phyloP scores from a whole-genome alignment of 192 early-diverging fungal genomes.

The Dissophora globulifera region DNA sequence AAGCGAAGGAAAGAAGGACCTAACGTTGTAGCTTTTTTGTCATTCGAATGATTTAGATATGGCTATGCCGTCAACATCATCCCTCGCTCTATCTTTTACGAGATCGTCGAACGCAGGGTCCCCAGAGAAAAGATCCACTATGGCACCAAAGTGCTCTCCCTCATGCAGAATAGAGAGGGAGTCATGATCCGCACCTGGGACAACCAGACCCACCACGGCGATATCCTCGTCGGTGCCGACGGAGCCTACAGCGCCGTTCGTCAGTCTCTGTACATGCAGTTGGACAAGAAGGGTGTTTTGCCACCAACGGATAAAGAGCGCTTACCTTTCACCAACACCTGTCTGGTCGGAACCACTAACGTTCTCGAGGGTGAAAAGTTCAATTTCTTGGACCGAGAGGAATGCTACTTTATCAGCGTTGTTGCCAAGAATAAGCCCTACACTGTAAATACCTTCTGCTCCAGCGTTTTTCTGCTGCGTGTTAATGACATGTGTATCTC shows the following conservation, averaged over 20 bases:
- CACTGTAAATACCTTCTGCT: slow-evolving; percentile 11
- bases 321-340: slow-evolving; percentile 11
- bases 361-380: background rate
- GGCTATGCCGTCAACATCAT: no score
- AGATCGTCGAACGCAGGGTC: slow-evolving; percentile 4
- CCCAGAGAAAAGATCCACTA: slow-evolving; percentile 11
- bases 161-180: slow-evolving; percentile 7
- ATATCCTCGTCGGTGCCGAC: slow-evolving; percentile 34
- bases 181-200: slow-evolving; percentile 23
- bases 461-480: background rate
- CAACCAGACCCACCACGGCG: slow-evolving; percentile 13
- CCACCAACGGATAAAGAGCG: background rate
- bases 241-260: slow-evolving; percentile 29
- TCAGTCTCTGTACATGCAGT: slow-evolving; percentile 13
- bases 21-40: no score
- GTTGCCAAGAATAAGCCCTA: slow-evolving; percentile 17
- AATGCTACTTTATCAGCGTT: background rate
- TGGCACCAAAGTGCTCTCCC: slow-evolving; percentile 15
- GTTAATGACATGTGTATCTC: no score
- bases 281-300: background rate
- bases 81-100: slow-evolving; percentile 9
- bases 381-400: background rate
- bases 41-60: no score
- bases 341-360: slow-evolving; percentile 12
- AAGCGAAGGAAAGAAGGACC: no score